A percentile compares a stretch with the other conserved stretches of the same genome.
These are phyloP conservation scores for Papiliotrema fonsecae DNA, from an alignment of 1,284 basidiomycete genomes.

Conservation along the genomic window DNA sequence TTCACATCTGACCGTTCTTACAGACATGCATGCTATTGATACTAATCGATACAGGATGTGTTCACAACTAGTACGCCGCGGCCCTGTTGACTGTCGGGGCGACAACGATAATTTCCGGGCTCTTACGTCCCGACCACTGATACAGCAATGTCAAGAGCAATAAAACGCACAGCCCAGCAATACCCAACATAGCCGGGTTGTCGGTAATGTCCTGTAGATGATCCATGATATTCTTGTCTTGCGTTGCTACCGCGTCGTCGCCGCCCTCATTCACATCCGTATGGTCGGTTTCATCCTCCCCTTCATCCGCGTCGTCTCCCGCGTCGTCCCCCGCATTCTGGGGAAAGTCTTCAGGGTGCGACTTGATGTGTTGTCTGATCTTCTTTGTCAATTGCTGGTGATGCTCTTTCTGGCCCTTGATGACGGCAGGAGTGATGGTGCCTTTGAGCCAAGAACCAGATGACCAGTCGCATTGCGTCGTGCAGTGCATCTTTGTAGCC, in stretches of 20 bases:
- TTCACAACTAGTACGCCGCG: too few relatives aligned
- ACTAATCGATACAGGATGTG: too few relatives aligned
- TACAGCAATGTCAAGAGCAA: constrained; percentile 3
- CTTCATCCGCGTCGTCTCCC: not conserved
- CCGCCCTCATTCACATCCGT: not conserved
- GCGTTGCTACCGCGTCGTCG: not conserved
- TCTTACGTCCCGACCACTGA: too few relatives aligned
- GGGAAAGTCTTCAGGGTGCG: constrained; percentile 17
- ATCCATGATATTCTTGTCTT: constrained; percentile 7
- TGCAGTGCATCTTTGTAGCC: constrained; percentile 22
- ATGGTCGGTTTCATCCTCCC: not conserved
- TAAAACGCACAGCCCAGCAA: constrained; percentile 1
- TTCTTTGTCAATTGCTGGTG: constrained; percentile 11
- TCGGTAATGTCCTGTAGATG: constrained; percentile 13
- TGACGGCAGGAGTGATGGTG: constrained; percentile 27
- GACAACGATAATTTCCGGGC: too few relatives aligned
- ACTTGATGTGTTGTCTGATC: constrained; percentile 12
- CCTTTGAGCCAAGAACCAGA: constrained; percentile 16
- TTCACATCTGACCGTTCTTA: too few relatives aligned
- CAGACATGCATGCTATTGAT: too few relatives aligned
- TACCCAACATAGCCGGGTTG: constrained; percentile 16
- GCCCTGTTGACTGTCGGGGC: too few relatives aligned
- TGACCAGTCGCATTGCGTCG: constrained; percentile 25
- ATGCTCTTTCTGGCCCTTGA: constrained; percentile 26
- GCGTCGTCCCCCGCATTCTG: not conserved